Percentiles rank a stretch among this genome's conserved stretches.
Conservation (phyloP, 1,139 yeast genomes). For the Saccharomyces uvarum region DNA sequence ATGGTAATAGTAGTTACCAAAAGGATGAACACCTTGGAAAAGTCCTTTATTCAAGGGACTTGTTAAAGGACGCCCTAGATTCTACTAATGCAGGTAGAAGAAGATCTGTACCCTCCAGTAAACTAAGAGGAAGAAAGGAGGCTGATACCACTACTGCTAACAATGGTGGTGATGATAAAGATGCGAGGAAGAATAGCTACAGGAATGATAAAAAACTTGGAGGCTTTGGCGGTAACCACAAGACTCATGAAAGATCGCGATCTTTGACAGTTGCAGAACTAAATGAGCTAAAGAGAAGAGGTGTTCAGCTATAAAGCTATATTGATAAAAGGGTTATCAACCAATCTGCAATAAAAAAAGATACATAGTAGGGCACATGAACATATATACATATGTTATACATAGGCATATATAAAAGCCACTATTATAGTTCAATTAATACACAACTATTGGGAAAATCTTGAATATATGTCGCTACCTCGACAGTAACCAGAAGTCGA, state of each 20-base stretch:
- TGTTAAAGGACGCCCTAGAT: slow-evolving; percentile 11
- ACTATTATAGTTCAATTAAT: too few species aligned
- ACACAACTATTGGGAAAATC: too few species aligned
- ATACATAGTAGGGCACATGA: not conserved
- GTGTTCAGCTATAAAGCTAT: not conserved
- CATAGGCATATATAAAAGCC: not conserved
- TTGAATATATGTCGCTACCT: too few species aligned
- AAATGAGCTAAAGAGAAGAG: not conserved
- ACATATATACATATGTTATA: not conserved
- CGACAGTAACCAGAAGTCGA: not conserved
- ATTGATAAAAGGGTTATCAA: not conserved
- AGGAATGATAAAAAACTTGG: not conserved
- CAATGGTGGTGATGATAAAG: not conserved
- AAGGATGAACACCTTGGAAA: not conserved
- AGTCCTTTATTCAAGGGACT: slow-evolving; percentile 8
- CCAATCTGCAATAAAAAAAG: not conserved
- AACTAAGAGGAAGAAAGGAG: not conserved
- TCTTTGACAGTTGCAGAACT: not conserved
- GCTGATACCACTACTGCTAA: not conserved
- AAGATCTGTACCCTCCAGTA: slow-evolving; percentile 3
- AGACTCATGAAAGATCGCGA: not conserved
- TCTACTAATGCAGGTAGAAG: slow-evolving; percentile 4
- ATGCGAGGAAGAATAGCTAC: not conserved
- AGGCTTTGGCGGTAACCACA: not conserved
- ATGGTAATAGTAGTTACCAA: not conserved